These are phyloP conservation scores for Emmonsiellopsis sp. DNA, from an alignment of 2,329 filamentous ascomycete species.

Conservation along the genomic window DNA sequence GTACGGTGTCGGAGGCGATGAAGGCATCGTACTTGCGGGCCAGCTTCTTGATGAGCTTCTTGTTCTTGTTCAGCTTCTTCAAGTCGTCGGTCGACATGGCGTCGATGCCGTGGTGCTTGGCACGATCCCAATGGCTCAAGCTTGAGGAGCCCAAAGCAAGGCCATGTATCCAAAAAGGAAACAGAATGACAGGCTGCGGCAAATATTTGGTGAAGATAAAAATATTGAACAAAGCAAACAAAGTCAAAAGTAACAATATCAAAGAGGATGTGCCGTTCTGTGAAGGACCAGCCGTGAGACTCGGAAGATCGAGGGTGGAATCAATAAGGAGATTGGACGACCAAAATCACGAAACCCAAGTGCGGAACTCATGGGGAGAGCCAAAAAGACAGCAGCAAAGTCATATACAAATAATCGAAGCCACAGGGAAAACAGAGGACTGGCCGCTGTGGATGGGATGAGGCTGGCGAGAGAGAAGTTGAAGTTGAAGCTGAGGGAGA, in stretches of 20 bases:
- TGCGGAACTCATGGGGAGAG: neutral
- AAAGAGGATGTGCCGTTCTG: neutral
- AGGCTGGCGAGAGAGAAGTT: neutral
- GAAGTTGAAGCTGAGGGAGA: neutral
- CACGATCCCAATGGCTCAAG: slow-evolving; percentile 22
- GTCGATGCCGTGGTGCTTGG: slow-evolving; percentile 97
- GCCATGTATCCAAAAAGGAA: neutral
- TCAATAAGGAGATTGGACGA: neutral
- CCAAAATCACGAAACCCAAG: neutral
- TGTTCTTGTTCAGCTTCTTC: slow-evolving; percentile 99
- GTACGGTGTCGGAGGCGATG: slow-evolving; percentile 89
- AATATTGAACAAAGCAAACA: neutral
- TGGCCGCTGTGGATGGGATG: neutral
- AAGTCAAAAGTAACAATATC: neutral
- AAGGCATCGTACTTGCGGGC: slow-evolving; percentile 99
- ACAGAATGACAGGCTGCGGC: neutral
- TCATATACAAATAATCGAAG: neutral
- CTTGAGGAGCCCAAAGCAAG: neutral
- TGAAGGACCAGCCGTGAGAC: neutral
- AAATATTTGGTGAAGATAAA: neutral
- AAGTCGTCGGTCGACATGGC: slow-evolving; percentile 97
- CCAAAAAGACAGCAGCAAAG: neutral
- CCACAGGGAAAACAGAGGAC: neutral
- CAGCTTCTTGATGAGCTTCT: slow-evolving; percentile 99
- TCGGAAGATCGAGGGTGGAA: neutral